Evolutionary conservation across 2,329 filamentous ascomycete genomes (phyloP).

Genomic region (Lomentospora prolificans): DNA sequence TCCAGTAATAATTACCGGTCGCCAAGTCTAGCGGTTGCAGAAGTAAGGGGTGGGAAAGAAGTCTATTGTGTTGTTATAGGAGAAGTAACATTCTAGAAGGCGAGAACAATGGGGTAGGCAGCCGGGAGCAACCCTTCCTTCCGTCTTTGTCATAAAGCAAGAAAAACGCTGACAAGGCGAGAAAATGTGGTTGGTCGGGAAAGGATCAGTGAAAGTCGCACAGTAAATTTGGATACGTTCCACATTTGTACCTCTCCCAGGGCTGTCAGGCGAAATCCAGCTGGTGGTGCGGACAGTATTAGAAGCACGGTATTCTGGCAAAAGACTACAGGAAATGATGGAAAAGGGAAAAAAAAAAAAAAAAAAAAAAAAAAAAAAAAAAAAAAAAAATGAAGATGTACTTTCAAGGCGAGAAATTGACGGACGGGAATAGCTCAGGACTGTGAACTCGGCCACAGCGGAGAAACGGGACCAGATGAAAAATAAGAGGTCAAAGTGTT

Average conservation of each 20-base stretch:
- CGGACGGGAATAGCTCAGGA: too few relatives aligned
- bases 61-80: constrained; percentile 5
- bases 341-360: neutral
- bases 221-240: neutral
- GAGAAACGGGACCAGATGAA: too few relatives aligned
- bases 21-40: constrained; percentile 7
- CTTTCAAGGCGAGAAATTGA: neutral
- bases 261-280: neutral
- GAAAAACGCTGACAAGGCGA: neutral
- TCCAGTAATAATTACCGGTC: constrained; percentile 3
- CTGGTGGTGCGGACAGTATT: neutral
- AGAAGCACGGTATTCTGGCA: too few relatives aligned
- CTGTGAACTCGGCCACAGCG: too few relatives aligned
- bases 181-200: neutral
- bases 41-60: constrained; percentile 6
- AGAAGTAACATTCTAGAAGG: constrained; percentile 9
- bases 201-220: neutral
- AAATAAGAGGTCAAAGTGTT: too few relatives aligned
- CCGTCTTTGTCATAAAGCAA: constrained; percentile 2
- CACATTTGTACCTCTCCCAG: neutral
- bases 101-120: constrained; percentile 7
- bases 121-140: neutral
- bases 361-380: neutral
- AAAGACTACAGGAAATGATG: neutral
- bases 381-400: neutral